Evolutionary conservation across 2,329 filamentous ascomycete genomes (phyloP), one percentile per base, ranked within the genome.

Genomic region (Chaetomiaceae sp.): DNA sequence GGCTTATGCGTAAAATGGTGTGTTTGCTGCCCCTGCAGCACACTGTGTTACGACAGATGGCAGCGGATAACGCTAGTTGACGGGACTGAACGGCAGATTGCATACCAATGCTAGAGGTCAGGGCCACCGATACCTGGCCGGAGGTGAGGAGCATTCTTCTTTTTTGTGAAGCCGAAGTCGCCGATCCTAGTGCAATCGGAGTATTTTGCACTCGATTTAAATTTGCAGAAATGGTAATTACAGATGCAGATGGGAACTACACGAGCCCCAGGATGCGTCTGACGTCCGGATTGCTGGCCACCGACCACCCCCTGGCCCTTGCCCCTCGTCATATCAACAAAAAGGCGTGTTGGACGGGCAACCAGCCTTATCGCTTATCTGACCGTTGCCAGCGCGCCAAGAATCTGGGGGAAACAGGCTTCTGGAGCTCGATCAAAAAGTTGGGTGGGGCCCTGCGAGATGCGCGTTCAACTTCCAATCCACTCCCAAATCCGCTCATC

Each of bases 51-150:
- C 27, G 16, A n/a, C 19, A 35, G 23, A 27, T 34, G 34, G 27
- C 33, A 16, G 50, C 37, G 40, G 38, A 43, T 27, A 19, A 9
- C 9, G 21, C 23, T n/a, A 19, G 30, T 14, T 14, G 10, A n/a
- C 25, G 4, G n/a, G n/a, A n/a, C n/a, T n/a, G 30, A 51, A 20
- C 47, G 51, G 55, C 37, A 47, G 2, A 44, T 39, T 50, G 66
- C 75, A 53, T 76, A 88, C 86, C 74, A 55, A 88, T 79, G 34
- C 71, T 66, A 9, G 79, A 78, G 21, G 85, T 84, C 52, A 85
- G 70, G 53, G 84, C 73, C 54, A 88, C 71, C 33, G 85, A 87
- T 48, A 88, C 84, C 71, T 89, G 85, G 9, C 79, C 76, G 14
- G 83, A 83, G 6, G 83, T 83, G 61, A 89, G 78, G 57, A 89